Percentiles rank a stretch among this genome's conserved stretches.
Conservation (phyloP, 768 basidiomycete genomes). For the Auricularia sp. region DNA sequence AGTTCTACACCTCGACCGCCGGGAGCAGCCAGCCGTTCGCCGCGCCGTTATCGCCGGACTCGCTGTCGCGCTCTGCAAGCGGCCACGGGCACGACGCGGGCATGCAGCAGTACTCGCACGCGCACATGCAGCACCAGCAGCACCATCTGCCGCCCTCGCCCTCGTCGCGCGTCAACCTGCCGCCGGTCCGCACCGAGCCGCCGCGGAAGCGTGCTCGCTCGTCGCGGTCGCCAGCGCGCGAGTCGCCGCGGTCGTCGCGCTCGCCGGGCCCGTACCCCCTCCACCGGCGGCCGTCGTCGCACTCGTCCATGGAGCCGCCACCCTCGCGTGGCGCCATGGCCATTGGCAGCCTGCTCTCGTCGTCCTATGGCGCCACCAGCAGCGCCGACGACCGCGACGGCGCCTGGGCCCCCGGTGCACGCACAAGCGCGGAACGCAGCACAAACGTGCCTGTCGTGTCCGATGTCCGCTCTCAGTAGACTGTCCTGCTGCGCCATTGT, state of each 20-base stretch:
- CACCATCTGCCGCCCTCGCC: constrained; percentile 2
- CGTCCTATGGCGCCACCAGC: constrained; percentile 1
- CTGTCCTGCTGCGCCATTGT: background rate
- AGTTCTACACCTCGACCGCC: constrained; percentile 29
- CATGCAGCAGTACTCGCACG: background rate
- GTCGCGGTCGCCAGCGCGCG: constrained; percentile 40
- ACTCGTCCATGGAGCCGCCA: constrained; percentile 29
- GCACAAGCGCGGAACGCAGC: constrained; percentile 1
- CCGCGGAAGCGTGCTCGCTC: constrained; percentile 49
- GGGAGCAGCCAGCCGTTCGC: background rate
- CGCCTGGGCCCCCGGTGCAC: background rate
- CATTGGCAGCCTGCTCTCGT: constrained; percentile 62
- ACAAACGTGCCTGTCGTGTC: background rate
- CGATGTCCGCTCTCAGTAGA: background rate
- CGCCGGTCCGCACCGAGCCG: background rate
- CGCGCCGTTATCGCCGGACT: background rate
- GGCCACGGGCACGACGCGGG: constrained; percentile 1
- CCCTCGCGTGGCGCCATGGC: constrained; percentile 68
- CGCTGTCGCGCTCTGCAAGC: background rate
- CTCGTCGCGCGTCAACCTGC: constrained; percentile 1
- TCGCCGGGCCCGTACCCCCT: background rate
- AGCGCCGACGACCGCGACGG: background rate
- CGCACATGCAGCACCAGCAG: constrained; percentile 1
- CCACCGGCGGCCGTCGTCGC: background rate
- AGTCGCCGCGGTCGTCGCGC: constrained; percentile 19